These are phyloP conservation scores for Metarhizium robertsii DNA, from an alignment of 2,329 filamentous ascomycete genomes.

Conservation along the genomic window DNA sequence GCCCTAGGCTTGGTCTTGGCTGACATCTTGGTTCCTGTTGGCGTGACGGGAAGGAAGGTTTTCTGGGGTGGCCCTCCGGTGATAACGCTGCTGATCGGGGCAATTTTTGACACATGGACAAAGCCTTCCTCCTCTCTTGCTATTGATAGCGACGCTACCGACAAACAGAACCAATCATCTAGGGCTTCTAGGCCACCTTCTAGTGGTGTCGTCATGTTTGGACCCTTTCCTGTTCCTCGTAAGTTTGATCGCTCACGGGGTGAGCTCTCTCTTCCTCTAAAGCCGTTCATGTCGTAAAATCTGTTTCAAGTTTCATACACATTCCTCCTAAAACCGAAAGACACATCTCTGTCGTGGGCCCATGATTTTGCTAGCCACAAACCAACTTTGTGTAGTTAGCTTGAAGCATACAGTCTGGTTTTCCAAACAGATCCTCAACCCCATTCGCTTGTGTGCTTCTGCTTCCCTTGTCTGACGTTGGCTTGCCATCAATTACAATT, in stretches of 20 bases:
- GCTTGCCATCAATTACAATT: not conserved
- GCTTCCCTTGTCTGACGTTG: not conserved
- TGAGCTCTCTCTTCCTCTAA: slow-evolving; percentile 1
- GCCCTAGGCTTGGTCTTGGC: not conserved
- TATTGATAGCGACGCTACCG: not conserved
- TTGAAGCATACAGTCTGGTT: not conserved
- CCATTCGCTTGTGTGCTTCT: not conserved
- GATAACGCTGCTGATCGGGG: not conserved
- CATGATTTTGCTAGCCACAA: not conserved
- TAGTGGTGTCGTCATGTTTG: slow-evolving; percentile 29
- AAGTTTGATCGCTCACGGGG: slow-evolving; percentile 15
- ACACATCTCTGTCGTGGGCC: not conserved
- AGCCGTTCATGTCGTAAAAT: slow-evolving; percentile 2
- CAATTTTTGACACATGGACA: not conserved
- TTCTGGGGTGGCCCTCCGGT: not conserved
- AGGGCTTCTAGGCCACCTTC: not conserved
- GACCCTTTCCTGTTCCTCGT: slow-evolving; percentile 30
- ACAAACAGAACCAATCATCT: not conserved
- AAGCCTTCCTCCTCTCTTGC: not conserved
- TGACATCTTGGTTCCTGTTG: not conserved
- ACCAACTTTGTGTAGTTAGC: not conserved
- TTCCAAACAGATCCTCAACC: not conserved
- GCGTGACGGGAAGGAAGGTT: not conserved
- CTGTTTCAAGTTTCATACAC: not conserved
- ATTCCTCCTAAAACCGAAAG: too few species aligned